Base-by-base conservation (phyloP, 148 eudicot species). In the Fagopyrum homotropicum region DNA sequence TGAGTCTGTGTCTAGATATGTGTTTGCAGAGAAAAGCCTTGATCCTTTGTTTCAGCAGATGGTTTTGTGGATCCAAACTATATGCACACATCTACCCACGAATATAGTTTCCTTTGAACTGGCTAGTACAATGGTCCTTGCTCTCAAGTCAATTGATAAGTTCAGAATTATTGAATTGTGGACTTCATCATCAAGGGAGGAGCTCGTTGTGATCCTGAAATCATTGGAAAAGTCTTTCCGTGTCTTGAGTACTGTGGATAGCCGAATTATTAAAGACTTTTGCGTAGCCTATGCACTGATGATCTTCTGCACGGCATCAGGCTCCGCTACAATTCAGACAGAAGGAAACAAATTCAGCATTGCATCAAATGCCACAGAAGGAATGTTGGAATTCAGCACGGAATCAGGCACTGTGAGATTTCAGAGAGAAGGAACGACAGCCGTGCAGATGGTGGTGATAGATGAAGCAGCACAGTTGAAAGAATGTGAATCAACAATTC, bases 391-490 rank as follows among this genome's bases (percentile, higher is more conserved):
- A 22, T 22, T 22, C 26, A 22, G 26, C 26, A 22, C 26, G 26
- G 26, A 22, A 22, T 22, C 26, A 22, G 26, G 26, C 26, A 22
- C 26, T 22, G 26, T 22, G 26, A 22, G 26, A 22, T 22, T 22
- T 22, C 26, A 22, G 26, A 22, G 26, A 22, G 26, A 22, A 22
- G 26, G 26, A 22, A 22, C 0, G 26, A 22, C 26, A 4, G 81
- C 87, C 1, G 73, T 86, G 22, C 83, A 86, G 57, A 61, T 89
- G 81, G 64, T 91, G 74, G 77, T 91, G 14, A 76, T 91, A 72
- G 97, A 91, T 79, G 93, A 91, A 83, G 97, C 93, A 46, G 91
- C 88, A 5, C 97, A 91, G 74, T 84, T 91, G 8, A 91, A 89
- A 76, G 93, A 91, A 75, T 91, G 97, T 61, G 97, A 91, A 68